These are phyloP conservation scores for Phytophthora uliginosa DNA, from an alignment of 352 stramenopile species.

Conservation along the genomic window DNA sequence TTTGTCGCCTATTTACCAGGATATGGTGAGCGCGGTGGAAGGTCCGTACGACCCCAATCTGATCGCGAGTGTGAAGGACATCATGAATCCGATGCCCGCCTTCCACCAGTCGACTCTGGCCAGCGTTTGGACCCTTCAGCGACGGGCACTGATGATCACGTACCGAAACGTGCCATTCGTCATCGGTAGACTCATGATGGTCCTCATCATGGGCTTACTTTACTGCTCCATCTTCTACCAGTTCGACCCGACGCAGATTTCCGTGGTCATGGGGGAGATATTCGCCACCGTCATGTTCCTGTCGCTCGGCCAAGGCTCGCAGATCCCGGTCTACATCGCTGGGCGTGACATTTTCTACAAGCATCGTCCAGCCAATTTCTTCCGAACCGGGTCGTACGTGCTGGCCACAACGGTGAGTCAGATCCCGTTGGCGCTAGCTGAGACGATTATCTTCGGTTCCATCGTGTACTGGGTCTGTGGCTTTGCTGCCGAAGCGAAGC, in stretches of 20 bases:
- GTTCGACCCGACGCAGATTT: conserved; percentile 27
- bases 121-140: conserved; percentile 36
- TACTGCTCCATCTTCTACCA: conserved; percentile 36
- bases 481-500: conserved; percentile 13
- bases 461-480: conserved; percentile 22
- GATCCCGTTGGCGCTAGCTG: conserved; percentile 15
- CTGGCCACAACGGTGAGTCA: conserved; percentile 19
- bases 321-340: conserved; percentile 22
- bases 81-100: conserved; percentile 38
- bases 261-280: conserved; percentile 24
- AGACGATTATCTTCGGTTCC: conserved; percentile 21
- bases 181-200: conserved; percentile 46
- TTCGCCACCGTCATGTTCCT: conserved; percentile 29
- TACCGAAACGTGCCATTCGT: conserved; percentile 52
- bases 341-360: conserved; percentile 24
- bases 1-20: conserved; percentile 26
- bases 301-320: conserved; percentile 18
- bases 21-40: conserved; percentile 18
- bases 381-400: conserved; percentile 19
- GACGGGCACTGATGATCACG: conserved; percentile 69
- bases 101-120: conserved; percentile 40
- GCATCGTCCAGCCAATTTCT: conserved; percentile 18
- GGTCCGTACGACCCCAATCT: conserved; percentile 22
- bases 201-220: conserved; percentile 53
- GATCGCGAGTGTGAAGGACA: conserved; percentile 26